Evolutionary conservation across 78 protist genomes (phyloP), one percentile per base, ranked within the genome.

Genomic region (Protostelium mycophagum): DNA sequence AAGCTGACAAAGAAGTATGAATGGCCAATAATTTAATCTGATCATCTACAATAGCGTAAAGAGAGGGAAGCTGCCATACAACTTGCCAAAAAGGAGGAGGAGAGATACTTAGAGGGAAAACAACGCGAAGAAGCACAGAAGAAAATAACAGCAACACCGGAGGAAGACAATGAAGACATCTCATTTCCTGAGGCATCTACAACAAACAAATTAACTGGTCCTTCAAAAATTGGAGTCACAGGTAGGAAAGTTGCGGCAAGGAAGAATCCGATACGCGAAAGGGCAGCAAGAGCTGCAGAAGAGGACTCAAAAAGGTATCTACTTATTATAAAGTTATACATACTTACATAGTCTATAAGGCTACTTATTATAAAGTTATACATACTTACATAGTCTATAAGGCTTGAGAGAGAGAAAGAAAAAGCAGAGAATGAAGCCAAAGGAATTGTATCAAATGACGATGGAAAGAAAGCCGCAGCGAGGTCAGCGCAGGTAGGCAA

Each of bases 181-280:
- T 36, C 85, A 84, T 83, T n/a, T 38, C 34, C 88, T 31, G 88
- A 34, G 85, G 10, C 31, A 85, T 0, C 88, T 91, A 36, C 94
- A 91, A 85, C 86, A 86, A 51, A 91, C 94, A 63, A 92, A 92
- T 51, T 51, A 16, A 51, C 73, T 51, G 73, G 73, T 25, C 73
- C 73, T 25, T 51, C 73, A 35, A 92, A 92, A 63, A 86, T 86
- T 29, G 94, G 89, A 38, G 85, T 29, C 28, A 86, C 89, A 0
- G 90, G 73, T 36, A 92, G 94, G 83, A 90, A 93, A 84, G 34
- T 28, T 28, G 88, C 95, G 0, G 92, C 95, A 1, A 86, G 92
- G 29, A 93, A 85, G 63, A 93, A 93, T 87, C 95, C 95, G 87
- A 89, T 93, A 83, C 86, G 95, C 85, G 95, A 91, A 0, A 89